Conservation (phyloP, 2,329 filamentous ascomycete species). For the Raffaelea ambrosiae region DNA sequence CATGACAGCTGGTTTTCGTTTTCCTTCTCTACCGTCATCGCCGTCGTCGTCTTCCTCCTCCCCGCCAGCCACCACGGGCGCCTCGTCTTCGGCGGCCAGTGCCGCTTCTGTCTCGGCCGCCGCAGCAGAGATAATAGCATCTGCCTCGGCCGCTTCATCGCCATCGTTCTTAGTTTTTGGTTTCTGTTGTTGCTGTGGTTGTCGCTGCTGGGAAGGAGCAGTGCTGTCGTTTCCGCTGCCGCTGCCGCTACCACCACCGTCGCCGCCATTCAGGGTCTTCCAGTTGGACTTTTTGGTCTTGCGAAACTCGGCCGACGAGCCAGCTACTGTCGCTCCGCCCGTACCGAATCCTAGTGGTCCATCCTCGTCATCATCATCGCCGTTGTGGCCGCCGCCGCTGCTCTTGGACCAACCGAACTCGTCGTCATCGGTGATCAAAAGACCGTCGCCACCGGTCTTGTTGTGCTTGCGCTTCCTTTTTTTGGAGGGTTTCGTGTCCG, state of each 20-base stretch:
- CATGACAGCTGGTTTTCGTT: slow-evolving; percentile 32
- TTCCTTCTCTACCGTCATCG: slow-evolving; percentile 27
- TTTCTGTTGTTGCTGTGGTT: slow-evolving; percentile 14
- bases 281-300: slow-evolving; percentile 71
- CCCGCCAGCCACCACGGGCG: slow-evolving; percentile 40
- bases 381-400: slow-evolving; percentile 23
- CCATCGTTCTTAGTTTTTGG: slow-evolving; percentile 8
- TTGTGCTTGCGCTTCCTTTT: slow-evolving; percentile 55
- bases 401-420: slow-evolving; percentile 42
- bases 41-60: slow-evolving; percentile 42
- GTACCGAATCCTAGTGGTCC: slow-evolving; percentile 31
- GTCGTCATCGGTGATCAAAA: slow-evolving; percentile 59
- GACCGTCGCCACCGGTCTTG: slow-evolving; percentile 31
- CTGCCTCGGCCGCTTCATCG: slow-evolving; percentile 53
- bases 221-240: too few relatives aligned
- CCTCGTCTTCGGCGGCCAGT: slow-evolving; percentile 38
- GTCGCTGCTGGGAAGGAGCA: too few relatives aligned
- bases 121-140: slow-evolving; percentile 67
- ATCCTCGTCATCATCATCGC: slow-evolving; percentile 40
- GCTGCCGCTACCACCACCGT: too few relatives aligned
- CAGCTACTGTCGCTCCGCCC: slow-evolving; percentile 36
- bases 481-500: slow-evolving; percentile 49
- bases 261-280: slow-evolving; percentile 56
- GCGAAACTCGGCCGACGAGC: slow-evolving; percentile 55
- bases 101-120: slow-evolving; percentile 56